Evolutionary conservation across 345 rosid genomes (phyloP).

Genomic region (Cardamine resedifolia): DNA sequence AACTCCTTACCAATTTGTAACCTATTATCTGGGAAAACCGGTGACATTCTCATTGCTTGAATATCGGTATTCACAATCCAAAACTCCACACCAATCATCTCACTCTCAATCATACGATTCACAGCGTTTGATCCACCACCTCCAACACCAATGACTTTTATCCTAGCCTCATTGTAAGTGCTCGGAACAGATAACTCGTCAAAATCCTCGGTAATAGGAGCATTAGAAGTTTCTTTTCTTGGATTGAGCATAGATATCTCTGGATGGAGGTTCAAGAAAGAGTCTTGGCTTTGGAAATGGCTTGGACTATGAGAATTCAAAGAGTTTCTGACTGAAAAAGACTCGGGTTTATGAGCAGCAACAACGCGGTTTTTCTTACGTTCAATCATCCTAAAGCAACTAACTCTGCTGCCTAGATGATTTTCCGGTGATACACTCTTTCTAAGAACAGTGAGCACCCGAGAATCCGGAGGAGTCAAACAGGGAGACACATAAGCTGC

Average conservation of each 20-base stretch:
- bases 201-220: slow-evolving; percentile 47
- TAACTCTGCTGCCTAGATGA: slow-evolving; percentile 42
- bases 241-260: slow-evolving; percentile 75
- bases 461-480: slow-evolving; percentile 51
- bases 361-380: slow-evolving; percentile 35
- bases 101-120: slow-evolving; percentile 89
- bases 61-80: slow-evolving; percentile 93
- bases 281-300: slow-evolving; percentile 58
- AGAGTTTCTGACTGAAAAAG: slow-evolving; percentile 45
- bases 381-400: slow-evolving; percentile 42
- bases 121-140: slow-evolving; percentile 98
- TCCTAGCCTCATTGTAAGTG: slow-evolving; percentile 71
- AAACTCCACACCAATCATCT: slow-evolving; percentile 90
- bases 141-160: slow-evolving; percentile 92
- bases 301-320: slow-evolving; percentile 37
- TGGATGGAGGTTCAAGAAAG: slow-evolving; percentile 77
- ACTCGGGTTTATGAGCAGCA: slow-evolving; percentile 38
- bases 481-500: slow-evolving; percentile 52
- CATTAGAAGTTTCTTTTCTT: slow-evolving; percentile 51
- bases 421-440: slow-evolving; percentile 49
- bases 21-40: slow-evolving; percentile 69
- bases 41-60: slow-evolving; percentile 90
- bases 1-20: slow-evolving; percentile 88
- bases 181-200: slow-evolving; percentile 44
- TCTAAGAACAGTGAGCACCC: slow-evolving; percentile 54